These are phyloP conservation scores for Exophiala xenobiotica DNA, from an alignment of 2,329 filamentous ascomycete genomes.

Conservation along the genomic window DNA sequence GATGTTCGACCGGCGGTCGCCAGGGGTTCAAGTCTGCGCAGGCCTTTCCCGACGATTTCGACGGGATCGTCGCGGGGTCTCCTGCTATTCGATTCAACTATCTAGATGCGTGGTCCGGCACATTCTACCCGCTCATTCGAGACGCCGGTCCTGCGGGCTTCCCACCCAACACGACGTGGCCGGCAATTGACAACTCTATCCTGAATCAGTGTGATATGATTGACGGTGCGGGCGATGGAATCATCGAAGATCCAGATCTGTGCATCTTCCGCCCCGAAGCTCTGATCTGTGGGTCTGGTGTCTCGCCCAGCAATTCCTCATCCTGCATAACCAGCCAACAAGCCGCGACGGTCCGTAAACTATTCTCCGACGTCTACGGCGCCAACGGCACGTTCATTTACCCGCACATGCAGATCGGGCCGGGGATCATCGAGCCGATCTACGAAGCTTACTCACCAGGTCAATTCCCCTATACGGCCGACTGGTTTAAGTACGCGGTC, in stretches of 20 bases:
- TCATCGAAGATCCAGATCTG: slow-evolving; percentile 48
- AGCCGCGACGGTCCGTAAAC: slow-evolving; percentile 33
- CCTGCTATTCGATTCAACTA: slow-evolving; percentile 47
- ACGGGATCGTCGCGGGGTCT: slow-evolving; percentile 49
- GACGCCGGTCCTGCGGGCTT: slow-evolving; percentile 36
- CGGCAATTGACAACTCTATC: slow-evolving; percentile 43
- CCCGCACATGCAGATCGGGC: slow-evolving; percentile 39
- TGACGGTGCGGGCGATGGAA: slow-evolving; percentile 50
- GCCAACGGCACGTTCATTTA: slow-evolving; percentile 35
- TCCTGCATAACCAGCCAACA: slow-evolving; percentile 36
- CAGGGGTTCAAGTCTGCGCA: slow-evolving; percentile 49
- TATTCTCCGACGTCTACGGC: slow-evolving; percentile 38
- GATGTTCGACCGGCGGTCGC: slow-evolving; percentile 51
- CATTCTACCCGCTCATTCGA: slow-evolving; percentile 44
- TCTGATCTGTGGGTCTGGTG: slow-evolving; percentile 28
- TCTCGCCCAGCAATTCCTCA: neutral
- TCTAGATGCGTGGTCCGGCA: slow-evolving; percentile 44
- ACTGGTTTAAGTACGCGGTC: slow-evolving; percentile 48
- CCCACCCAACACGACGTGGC: slow-evolving; percentile 40
- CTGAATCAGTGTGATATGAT: slow-evolving; percentile 52
- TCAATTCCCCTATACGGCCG: slow-evolving; percentile 26
- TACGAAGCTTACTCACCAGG: slow-evolving; percentile 42
- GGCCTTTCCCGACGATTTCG: slow-evolving; percentile 49
- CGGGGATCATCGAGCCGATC: slow-evolving; percentile 32
- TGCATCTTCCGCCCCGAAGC: slow-evolving; percentile 43